A percentile compares a stretch with the other conserved stretches of the same genome.
phyloP scores from a whole-genome alignment of 768 basidiomycete genomes.

The Serendipita sp. region DNA sequence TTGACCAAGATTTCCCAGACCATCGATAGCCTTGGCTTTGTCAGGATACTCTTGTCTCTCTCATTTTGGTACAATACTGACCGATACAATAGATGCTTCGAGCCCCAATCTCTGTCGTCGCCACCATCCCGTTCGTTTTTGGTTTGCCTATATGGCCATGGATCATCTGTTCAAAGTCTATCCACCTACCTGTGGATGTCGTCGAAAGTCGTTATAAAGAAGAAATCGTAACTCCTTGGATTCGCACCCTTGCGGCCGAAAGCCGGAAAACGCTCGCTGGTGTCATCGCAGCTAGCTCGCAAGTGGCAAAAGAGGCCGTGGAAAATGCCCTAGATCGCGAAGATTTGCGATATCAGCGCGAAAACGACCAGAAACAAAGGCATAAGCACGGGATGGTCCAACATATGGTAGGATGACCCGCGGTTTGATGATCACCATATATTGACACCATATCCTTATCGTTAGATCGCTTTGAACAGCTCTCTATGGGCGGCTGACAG shows the following conservation, averaged over 20 bases:
- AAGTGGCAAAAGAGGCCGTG: background rate
- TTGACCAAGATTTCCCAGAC: background rate
- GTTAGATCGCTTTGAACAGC: background rate
- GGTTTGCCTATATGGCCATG: constrained; percentile 3
- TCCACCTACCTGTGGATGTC: background rate
- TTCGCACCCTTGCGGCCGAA: background rate
- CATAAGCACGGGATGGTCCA: background rate
- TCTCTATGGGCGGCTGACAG: background rate
- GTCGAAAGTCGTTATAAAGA: background rate
- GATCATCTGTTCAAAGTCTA: background rate
- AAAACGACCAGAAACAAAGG: background rate
- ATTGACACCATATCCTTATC: background rate
- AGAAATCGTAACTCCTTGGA: background rate
- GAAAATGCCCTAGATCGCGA: background rate
- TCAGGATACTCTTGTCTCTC: background rate
- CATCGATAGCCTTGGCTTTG: background rate
- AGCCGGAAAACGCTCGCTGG: background rate
- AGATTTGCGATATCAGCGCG: background rate
- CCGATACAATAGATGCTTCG: background rate
- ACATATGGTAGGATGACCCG: background rate
- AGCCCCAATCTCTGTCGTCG: background rate
- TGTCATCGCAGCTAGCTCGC: background rate
- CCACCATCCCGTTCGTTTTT: constrained; percentile 5
- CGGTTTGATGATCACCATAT: background rate
- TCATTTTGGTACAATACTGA: background rate